Evolutionary conservation across 1,284 basidiomycete species (phyloP).

Genomic region (Fereydounia khargensis): DNA sequence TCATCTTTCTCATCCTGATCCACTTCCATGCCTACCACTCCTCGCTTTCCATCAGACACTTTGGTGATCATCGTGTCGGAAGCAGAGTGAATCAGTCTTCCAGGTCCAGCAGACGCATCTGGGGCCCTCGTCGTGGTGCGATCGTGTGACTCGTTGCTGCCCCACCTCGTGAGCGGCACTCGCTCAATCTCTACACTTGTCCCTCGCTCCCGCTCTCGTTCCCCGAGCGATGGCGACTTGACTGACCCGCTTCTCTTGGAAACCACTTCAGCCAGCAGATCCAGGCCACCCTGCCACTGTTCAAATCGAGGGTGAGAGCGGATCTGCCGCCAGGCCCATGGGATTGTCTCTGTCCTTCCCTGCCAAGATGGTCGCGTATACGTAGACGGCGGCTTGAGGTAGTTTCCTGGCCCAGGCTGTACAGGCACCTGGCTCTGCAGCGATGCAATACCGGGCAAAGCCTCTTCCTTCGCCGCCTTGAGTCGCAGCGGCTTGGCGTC

Average conservation of each 20-base stretch:
- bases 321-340: conserved; percentile 47
- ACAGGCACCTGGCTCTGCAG: too few relatives aligned
- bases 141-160: conserved; percentile 2
- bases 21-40: background rate
- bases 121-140: conserved; percentile 8
- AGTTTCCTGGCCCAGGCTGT: too few relatives aligned
- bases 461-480: background rate
- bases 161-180: background rate
- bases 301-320: conserved; percentile 50
- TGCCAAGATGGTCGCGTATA: background rate
- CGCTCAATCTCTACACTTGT: conserved; percentile 26
- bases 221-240: conserved; percentile 16
- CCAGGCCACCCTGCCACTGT: conserved; percentile 45
- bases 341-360: conserved; percentile 28
- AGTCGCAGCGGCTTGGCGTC: background rate
- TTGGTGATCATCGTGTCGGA: conserved; percentile 12
- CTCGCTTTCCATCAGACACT: too few relatives aligned
- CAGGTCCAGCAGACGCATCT: conserved; percentile 2
- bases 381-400: background rate
- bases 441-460: background rate
- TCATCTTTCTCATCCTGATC: conserved; percentile 3
- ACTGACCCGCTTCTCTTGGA: conserved; percentile 27
- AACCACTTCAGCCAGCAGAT: conserved; percentile 53
- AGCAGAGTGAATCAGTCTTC: conserved; percentile 3
- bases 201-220: conserved; percentile 2